Evolutionary conservation across 2,329 filamentous ascomycete species (phyloP), one percentile per base, ranked within the genome.

Genomic region (Microsporum canis): DNA sequence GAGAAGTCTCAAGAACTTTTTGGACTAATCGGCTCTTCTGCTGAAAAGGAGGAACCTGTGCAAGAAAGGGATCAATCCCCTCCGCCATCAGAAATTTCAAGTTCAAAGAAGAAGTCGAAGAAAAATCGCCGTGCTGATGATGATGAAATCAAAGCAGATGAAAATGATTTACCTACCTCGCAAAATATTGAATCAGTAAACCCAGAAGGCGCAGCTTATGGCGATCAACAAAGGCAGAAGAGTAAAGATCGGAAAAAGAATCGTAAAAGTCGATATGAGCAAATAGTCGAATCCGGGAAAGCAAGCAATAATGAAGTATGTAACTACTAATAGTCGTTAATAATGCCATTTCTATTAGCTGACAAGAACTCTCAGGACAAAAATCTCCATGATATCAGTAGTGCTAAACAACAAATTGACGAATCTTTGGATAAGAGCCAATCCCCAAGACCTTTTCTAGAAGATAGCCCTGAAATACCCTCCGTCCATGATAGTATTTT

Each of bases 371-470:
- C 51, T 36, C 51, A 55, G 51, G 51, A 36, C 51, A 55, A 55
- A 7, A 55, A 36, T 36, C 51, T 29, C 6, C 14, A 36, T 34
- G 51, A 55, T 23, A 36, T 31, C 51, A n/a, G 56, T 58, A 45
- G 39, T 55, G 23, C 5, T 33, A 34, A 55, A 33, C 56, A 58
- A 58, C 12, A 27, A 33, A 36, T 29, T 27, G 36, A 43, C 33
- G 56, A 58, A 4, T 29, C 27, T 58, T 5, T 33, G 14, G 14
- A 23, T 6, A 55, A 36, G 8, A 31, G 36, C 5, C 51, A 29
- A 27, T 12, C 56, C 4, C 65, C 66, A 10, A 70, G 79, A 76
- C 80, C 82, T 84, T 85, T 85, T 84, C 84, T 85, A 85, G 82
- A 72, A 71, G 76, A 77, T 75, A 77, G 81, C 82, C 82, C 80